Conservation (phyloP, 306 rosid species). For the Ormosia emarginata region DNA sequence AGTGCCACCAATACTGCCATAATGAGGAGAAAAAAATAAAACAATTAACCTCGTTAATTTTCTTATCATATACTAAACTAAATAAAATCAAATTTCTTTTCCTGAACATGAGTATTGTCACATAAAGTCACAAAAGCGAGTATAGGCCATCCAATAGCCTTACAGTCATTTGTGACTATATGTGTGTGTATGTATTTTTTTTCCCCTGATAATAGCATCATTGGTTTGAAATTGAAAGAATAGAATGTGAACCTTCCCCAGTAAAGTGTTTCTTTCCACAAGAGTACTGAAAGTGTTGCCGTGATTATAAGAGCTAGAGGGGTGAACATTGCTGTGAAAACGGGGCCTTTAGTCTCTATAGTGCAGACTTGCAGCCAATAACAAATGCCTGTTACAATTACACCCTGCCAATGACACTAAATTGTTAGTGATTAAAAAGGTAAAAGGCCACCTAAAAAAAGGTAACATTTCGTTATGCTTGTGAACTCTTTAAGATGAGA, state of each 20-base stretch:
- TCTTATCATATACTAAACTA: not conserved
- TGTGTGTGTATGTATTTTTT: not conserved
- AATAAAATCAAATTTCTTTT: not conserved
- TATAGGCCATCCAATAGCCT: not conserved
- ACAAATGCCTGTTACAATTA: constrained; percentile 70
- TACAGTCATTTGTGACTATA: not conserved
- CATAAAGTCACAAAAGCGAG: not conserved
- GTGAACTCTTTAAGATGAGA: not conserved
- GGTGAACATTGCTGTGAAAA: constrained; percentile 84
- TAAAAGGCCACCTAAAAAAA: not conserved
- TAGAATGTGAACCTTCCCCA: constrained; percentile 69
- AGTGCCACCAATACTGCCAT: constrained; percentile 74
- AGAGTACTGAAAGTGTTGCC: constrained; percentile 64
- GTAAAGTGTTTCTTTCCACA: constrained; percentile 69
- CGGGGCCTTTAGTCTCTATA: constrained; percentile 82
- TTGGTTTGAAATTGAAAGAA: not conserved
- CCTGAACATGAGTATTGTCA: not conserved
- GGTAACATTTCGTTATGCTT: not conserved
- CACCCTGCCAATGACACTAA: constrained; percentile 51
- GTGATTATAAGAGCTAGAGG: constrained; percentile 77
- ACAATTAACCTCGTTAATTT: not conserved
- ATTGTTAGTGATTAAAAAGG: not conserved
- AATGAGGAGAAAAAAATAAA: not conserved
- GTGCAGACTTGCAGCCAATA: constrained; percentile 91
- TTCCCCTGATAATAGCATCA: not conserved